phyloP scores from a whole-genome alignment of 345 rosid species.

The Excoecaria cochinchinensis region DNA sequence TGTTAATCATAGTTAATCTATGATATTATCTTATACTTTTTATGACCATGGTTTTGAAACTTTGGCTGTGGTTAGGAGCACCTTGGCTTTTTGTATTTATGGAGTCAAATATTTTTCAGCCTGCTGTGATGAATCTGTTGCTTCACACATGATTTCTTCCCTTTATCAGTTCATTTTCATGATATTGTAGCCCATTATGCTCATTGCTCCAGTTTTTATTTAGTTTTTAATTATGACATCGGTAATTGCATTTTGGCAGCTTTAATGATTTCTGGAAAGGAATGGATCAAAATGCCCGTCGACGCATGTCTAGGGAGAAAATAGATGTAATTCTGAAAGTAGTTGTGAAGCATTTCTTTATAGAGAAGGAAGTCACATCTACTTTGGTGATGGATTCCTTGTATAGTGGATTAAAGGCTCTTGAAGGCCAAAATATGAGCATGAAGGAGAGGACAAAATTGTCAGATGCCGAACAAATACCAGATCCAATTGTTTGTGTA shows the following conservation, averaged over 20 bases:
- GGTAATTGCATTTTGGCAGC: slow-evolving; percentile 45
- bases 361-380: slow-evolving; percentile 91
- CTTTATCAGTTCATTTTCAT: not conserved
- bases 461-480: slow-evolving; percentile 59
- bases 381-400: slow-evolving; percentile 99
- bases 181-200: not conserved
- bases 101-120: not conserved
- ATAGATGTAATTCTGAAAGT: slow-evolving; percentile 72
- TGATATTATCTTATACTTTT: slow-evolving; percentile 3
- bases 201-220: not conserved
- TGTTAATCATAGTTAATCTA: slow-evolving; percentile 8
- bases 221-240: slow-evolving; percentile 1
- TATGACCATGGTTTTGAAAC: not conserved
- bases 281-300: slow-evolving; percentile 66
- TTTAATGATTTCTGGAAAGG: slow-evolving; percentile 82
- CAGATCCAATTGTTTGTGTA: slow-evolving; percentile 69
- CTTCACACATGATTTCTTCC: not conserved
- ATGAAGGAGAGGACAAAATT: slow-evolving; percentile 55
- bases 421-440: slow-evolving; percentile 72
- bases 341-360: slow-evolving; percentile 84
- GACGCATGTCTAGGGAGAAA: slow-evolving; percentile 79
- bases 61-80: not conserved
- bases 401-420: slow-evolving; percentile 93
- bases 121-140: not conserved
- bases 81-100: not conserved